Evolutionary conservation across 306 rosid species (phyloP), one percentile per base, ranked within the genome.

Genomic region (Corylus americana): DNA sequence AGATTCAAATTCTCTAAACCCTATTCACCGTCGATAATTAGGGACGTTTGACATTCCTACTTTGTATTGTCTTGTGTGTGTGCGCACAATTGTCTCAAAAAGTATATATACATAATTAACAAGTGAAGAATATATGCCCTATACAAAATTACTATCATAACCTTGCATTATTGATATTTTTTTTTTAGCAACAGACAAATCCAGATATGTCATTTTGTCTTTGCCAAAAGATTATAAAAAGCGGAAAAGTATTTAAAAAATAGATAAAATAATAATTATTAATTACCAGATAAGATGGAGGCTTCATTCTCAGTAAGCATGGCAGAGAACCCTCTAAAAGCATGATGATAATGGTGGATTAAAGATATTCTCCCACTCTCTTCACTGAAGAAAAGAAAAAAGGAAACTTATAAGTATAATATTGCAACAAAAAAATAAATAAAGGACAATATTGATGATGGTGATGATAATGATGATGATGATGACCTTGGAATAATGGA

Each of bases 271-370:
- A 53, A 3, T 35, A 29, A 37, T 58, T 75, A 74, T 70, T 45
- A 49, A 81, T 11, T 87, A 91, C 97, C 97, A 70, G 97, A 89
- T 37, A 95, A 78, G 55, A 83, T 69, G 55, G 97, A 90, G 85
- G 98, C 98, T 87, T 95, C 97, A 79, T 22, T 72, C 66, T 86
- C 87, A 63, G 97, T 95, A 63, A 95, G 91, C 96, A 92, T 83
- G 74, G 98, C 97, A 53, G 96, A 95, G 84, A 95, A 95, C 11
- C 98, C 98, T 84, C 84, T 90, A 45, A 95, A 85, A 78, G 98
- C 97, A 89, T 95, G 92, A 59, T 68, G 79, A 69, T 85, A 95
- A 68, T 86, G 92, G 81, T 95, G 98, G 67, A 86, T 83, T 39
- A 91, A 71, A 74, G 77, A 62, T 72, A 84, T 42, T 55, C 92